Conservation (phyloP, 2,329 filamentous ascomycete genomes). For the Fusarium hainanense region DNA sequence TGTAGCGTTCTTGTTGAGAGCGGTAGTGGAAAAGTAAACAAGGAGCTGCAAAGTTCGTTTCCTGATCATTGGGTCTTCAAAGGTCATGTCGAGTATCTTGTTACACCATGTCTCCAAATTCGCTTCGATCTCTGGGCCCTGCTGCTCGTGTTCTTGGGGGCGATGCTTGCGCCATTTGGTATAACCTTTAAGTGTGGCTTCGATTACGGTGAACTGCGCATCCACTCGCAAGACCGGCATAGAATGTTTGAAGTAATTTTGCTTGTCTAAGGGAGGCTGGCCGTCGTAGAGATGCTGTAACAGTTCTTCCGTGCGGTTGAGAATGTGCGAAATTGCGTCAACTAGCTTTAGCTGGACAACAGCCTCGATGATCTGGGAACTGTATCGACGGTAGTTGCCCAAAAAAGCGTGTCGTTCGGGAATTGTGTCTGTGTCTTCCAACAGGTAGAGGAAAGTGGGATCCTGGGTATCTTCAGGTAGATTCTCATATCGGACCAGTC, state of each 20-base stretch:
- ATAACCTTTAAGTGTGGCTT: conserved; percentile 89
- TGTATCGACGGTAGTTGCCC: conserved; percentile 94
- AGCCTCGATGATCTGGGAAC: conserved; percentile 84
- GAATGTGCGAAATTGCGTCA: conserved; percentile 88
- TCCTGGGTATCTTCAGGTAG: conserved; percentile 85
- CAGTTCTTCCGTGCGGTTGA: conserved; percentile 79
- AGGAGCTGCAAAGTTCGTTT: conserved; percentile 85
- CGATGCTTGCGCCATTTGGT: conserved; percentile 74
- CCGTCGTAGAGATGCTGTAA: conserved; percentile 81
- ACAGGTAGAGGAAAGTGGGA: conserved; percentile 81
- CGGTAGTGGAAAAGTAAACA: conserved; percentile 85
- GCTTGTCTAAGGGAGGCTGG: conserved; percentile 71
- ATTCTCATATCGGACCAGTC: conserved; percentile 88
- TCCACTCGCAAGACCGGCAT: conserved; percentile 83
- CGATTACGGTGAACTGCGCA: conserved; percentile 88
- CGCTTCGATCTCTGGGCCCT: conserved; percentile 68
- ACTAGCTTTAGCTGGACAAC: conserved; percentile 85
- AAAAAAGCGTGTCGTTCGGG: conserved; percentile 95
- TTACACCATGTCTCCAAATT: conserved; percentile 79
- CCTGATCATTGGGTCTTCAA: conserved; percentile 86
- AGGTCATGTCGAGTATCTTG: conserved; percentile 74
- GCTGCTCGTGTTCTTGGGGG: conserved; percentile 56
- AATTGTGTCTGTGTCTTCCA: conserved; percentile 94
- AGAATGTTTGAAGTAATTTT: conserved; percentile 75
- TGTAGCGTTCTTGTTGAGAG: conserved; percentile 77